Base-by-base conservation (phyloP, 169 alveolate species). In the Cyclospora cayetanensis region DNA sequence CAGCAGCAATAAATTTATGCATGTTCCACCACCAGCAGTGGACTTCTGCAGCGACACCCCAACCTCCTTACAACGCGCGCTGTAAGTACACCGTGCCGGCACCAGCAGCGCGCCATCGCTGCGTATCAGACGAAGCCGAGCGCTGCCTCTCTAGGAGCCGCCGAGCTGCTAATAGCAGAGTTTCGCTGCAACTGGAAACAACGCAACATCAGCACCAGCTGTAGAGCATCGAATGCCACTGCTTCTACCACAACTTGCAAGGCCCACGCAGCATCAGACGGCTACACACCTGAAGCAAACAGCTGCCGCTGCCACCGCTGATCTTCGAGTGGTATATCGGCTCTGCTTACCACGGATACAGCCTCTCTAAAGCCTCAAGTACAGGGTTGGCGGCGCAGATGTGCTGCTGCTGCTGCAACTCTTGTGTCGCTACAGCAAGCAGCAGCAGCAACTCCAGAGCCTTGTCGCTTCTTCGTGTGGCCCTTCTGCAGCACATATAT, bases 381-480 rank as follows among this genome's bases (percentile, higher is more conserved):
- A 42, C 77, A 65, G 20, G 77, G 15, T 29, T 65, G 22, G 43
- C 41, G 5, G 15, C 35, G 22, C 27, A n/a, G 22, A 55, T 55
- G 60, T 65, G 77, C 77, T n/a, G 77, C 77, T 65, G 77, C 77
- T 65, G 41, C 77, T n/a, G 39, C 77, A n/a, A n/a, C 15, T 42
- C 31, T 0, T 65, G 43, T 7, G n/a, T 42, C 31, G 77, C 77
- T n/a, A 20, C 39, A 15, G 77, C 77, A 25, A n/a, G 39, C 77
- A 65, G 77, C 77, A 65, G 77, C 77, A 65, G 77, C 77, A 65
- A 42, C 77, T 65, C 77, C 11, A 65, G 5, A 7, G 77, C 25
- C 77, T 65, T 27, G 39, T 27, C 39, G 41, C 77, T 42, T 27
- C 11, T 4, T 65, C 34, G 77, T 29, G 31, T 65, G 15, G 31